These are phyloP conservation scores for Oenanthe javanica DNA, from an alignment of 140 eudicot species.

Conservation along the genomic window DNA sequence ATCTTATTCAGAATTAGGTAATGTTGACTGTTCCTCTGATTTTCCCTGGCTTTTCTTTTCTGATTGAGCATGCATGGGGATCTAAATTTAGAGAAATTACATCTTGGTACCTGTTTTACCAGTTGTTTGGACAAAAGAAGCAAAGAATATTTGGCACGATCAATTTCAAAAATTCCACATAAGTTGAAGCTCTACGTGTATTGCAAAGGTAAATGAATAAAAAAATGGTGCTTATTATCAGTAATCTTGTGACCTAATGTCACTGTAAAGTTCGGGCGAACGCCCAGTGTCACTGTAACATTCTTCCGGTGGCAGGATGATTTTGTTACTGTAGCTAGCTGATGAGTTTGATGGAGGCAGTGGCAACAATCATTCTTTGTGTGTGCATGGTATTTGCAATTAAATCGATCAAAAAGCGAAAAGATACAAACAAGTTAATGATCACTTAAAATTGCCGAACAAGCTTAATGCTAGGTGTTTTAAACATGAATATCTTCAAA, in stretches of 20 bases:
- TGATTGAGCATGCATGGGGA: neutral
- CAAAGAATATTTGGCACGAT: neutral
- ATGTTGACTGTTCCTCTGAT: neutral
- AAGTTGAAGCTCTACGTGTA: neutral
- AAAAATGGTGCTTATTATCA: too few relatives aligned
- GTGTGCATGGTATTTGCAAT: neutral
- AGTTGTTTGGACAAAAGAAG: neutral
- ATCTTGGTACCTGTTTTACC: neutral
- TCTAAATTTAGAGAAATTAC: neutral
- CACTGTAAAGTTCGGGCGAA: too few relatives aligned
- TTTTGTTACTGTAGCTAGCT: too few relatives aligned
- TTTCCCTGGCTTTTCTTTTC: neutral
- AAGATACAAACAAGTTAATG: neutral
- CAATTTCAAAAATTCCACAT: neutral
- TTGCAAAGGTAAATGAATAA: neutral
- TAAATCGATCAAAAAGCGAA: neutral
- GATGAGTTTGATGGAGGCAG: too few relatives aligned
- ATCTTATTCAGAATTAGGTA: conserved; percentile 4
- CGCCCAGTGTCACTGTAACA: too few relatives aligned
- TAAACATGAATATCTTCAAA: too few relatives aligned
- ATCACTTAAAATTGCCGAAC: too few relatives aligned
- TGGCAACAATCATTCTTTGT: too few relatives aligned
- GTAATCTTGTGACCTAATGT: too few relatives aligned
- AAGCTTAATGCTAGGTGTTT: too few relatives aligned
- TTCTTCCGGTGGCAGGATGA: too few relatives aligned